Conservation (phyloP, 768 basidiomycete genomes). For the Boletus sp. region DNA sequence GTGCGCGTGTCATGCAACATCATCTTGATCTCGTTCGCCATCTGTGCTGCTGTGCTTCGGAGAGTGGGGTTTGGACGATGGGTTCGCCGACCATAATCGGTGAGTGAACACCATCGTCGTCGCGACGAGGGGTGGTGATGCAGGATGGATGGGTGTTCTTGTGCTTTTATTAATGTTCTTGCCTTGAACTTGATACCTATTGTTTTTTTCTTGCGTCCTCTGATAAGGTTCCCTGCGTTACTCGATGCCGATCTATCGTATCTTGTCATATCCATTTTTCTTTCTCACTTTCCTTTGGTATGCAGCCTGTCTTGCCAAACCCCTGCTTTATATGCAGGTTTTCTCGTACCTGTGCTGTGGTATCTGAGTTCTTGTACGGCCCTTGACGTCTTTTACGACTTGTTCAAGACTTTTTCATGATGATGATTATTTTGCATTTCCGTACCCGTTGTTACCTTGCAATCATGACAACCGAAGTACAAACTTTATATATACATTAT, state of each 20-base stretch:
- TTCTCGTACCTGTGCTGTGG: not conserved
- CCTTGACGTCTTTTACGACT: constrained; percentile 3
- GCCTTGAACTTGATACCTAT: not conserved
- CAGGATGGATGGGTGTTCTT: not conserved
- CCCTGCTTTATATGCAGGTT: not conserved
- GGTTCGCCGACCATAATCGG: constrained; percentile 19
- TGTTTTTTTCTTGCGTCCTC: not conserved
- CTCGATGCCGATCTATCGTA: not conserved
- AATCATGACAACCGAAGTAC: not conserved
- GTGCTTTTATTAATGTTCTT: not conserved
- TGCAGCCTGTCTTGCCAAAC: not conserved
- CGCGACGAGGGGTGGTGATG: not conserved
- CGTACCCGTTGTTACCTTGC: no score
- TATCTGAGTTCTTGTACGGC: not conserved
- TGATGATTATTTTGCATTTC: not conserved
- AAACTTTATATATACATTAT: not conserved
- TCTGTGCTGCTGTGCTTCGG: constrained; percentile 27
- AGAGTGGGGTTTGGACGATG: constrained; percentile 25
- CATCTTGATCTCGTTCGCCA: constrained; percentile 26
- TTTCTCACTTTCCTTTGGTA: not conserved
- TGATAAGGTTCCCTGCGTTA: not conserved
- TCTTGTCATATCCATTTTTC: not conserved
- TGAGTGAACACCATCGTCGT: not conserved
- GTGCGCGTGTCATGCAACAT: constrained; percentile 21
- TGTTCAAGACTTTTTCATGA: not conserved